phyloP scores from a whole-genome alignment of 2,329 filamentous ascomycete species.

The Helotiales sp. region DNA sequence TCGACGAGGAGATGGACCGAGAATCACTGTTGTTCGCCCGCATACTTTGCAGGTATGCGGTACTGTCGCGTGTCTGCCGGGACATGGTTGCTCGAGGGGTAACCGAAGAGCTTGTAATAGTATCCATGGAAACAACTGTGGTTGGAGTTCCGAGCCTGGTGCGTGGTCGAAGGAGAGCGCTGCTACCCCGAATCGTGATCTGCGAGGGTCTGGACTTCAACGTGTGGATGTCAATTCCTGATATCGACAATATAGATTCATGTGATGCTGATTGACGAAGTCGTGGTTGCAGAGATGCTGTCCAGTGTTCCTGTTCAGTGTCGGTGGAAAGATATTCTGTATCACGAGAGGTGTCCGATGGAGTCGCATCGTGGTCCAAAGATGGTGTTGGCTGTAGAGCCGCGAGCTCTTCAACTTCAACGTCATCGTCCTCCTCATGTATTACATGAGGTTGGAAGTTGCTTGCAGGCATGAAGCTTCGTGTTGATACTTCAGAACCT shows the following conservation, averaged over 20 bases:
- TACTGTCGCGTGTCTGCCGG: slow-evolving; percentile 54
- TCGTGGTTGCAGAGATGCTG: slow-evolving; percentile 47
- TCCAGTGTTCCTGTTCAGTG: slow-evolving; percentile 29
- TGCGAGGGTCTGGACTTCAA: slow-evolving; percentile 78
- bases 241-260: slow-evolving; percentile 86
- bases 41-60: slow-evolving; percentile 61
- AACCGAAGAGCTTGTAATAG: slow-evolving; percentile 57
- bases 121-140: slow-evolving; percentile 54
- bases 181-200: slow-evolving; percentile 59
- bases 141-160: slow-evolving; percentile 51
- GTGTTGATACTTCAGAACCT: slow-evolving; percentile 58
- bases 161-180: slow-evolving; percentile 53
- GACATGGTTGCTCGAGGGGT: slow-evolving; percentile 62
- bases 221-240: slow-evolving; percentile 88
- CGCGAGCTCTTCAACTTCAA: slow-evolving; percentile 39
- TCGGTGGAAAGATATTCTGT: slow-evolving; percentile 20
- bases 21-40: slow-evolving; percentile 37
- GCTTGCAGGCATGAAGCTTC: slow-evolving; percentile 48
- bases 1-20: slow-evolving; percentile 42
- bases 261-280: slow-evolving; percentile 76
- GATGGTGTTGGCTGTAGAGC: slow-evolving; percentile 33
- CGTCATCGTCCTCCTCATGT: slow-evolving; percentile 44
- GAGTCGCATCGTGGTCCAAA: slow-evolving; percentile 33
- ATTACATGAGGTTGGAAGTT: slow-evolving; percentile 46
- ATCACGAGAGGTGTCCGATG: slow-evolving; percentile 33